Evolutionary conservation across 352 stramenopile species (phyloP), one percentile per base, ranked within the genome.

Genomic region (Pythium pyrilobum): DNA sequence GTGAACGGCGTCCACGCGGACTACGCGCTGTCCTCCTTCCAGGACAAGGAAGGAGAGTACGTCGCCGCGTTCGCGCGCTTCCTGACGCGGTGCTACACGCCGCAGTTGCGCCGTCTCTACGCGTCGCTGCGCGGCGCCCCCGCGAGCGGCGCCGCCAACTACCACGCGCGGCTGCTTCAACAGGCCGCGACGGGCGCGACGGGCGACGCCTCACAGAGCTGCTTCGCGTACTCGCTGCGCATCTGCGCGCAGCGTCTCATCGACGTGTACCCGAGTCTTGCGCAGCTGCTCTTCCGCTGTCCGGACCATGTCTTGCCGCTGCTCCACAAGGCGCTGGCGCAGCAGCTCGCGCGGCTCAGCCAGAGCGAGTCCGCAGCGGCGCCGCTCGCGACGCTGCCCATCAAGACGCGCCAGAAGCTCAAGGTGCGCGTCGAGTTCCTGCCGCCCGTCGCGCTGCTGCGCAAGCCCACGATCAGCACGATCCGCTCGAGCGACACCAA

Each of bases 361-460:
- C 28, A 48, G 59, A 62, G 31, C 3, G 47, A 48, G 21, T 16
- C 18, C 40, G 59, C 47, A 46, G 25, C 11, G 60, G 62, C 18
- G 56, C 53, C 13, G n/a, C 40, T 72, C 33, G 56, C 56, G 41
- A 61, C 62, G 33, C 58, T 80, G 11, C 65, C 73, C 3, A 32
- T 76, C 10, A 69, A 67, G 29, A 60, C 56, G 1, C 56, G 69
- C 4, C 68, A 72, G 4, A 82, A 79, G 42, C 62, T 82, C 42
- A 86, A 96, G 49, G 85, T 97, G 20, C 91, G 96, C 56, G 74
- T 99, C 3, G 75, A 94, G 41, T 85, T 95, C 57, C 62, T 98
- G 42, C 95, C 95, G 25, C 95, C 93, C 1, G 69, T 97, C 18
- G 47, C 59, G 0, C 79, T 90, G 24, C 76, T 89, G 43, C 87